Conservation (phyloP, 257 asterid genomes). For the Anisodus acutangulus region DNA sequence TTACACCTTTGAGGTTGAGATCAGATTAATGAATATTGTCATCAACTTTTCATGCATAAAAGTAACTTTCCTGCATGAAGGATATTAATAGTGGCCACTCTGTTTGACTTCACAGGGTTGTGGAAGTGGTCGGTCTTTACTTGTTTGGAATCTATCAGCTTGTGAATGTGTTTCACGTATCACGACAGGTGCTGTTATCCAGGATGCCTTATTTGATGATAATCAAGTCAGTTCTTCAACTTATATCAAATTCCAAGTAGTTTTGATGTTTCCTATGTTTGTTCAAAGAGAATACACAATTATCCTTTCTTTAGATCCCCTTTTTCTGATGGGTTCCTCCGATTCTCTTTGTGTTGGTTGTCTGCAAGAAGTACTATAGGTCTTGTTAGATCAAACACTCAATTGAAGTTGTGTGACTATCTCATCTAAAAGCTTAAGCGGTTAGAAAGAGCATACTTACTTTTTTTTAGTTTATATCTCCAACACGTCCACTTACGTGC, state of each 20-base stretch:
- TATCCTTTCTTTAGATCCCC: neutral
- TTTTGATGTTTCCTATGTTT: conserved; percentile 25
- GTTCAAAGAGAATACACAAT: conserved; percentile 27
- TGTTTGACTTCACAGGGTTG: conserved; percentile 60
- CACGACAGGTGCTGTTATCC: conserved; percentile 58
- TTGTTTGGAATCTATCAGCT: conserved; percentile 94
- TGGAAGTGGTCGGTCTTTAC: conserved; percentile 81
- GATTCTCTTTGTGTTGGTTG: neutral
- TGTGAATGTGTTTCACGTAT: conserved; percentile 70
- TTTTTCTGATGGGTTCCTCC: neutral
- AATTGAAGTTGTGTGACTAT: neutral
- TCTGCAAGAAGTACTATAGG: neutral
- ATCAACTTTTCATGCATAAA: neutral
- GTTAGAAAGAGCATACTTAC: neutral
- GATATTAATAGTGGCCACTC: neutral
- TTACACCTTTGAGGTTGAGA: conserved; percentile 5
- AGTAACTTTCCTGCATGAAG: neutral
- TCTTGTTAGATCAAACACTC: neutral
- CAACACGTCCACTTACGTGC: neutral
- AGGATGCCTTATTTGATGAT: conserved; percentile 74
- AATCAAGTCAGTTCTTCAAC: conserved; percentile 67
- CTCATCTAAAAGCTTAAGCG: neutral
- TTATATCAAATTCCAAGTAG: conserved; percentile 21
- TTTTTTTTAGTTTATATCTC: neutral
- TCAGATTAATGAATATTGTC: neutral